These are phyloP conservation scores for Amphirosellinia nigrospora DNA, from an alignment of 495 filamentous ascomycete genomes.

Conservation along the genomic window DNA sequence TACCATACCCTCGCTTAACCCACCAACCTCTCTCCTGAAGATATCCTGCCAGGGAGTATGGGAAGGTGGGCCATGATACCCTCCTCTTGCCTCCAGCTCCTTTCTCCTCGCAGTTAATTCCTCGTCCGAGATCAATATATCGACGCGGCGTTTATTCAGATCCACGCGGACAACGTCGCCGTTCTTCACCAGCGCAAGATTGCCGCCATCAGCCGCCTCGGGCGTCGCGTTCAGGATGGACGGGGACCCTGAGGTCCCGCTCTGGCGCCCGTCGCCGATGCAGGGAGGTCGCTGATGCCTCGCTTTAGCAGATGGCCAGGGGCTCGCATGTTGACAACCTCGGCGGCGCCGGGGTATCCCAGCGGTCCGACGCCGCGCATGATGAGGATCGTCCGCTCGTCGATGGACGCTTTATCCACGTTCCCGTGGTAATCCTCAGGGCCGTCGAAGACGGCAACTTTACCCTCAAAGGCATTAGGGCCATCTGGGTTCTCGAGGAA, in stretches of 20 bases:
- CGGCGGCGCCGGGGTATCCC: conserved; percentile 61
- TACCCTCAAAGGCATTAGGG: conserved; percentile 58
- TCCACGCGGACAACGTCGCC: conserved; percentile 64
- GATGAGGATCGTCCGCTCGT: conserved; percentile 57
- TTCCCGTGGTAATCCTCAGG: conserved; percentile 58
- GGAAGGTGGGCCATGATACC: conserved; percentile 22
- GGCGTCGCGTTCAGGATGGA: conserved; percentile 64
- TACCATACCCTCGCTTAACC: conserved; percentile 61
- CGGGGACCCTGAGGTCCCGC: conserved; percentile 61
- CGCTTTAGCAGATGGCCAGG: conserved; percentile 53
- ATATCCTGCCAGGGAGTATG: conserved; percentile 31
- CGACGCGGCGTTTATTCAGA: conserved; percentile 57
- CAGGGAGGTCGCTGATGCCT: conserved; percentile 60
- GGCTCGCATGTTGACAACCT: conserved; percentile 65
- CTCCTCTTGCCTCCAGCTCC: conserved; percentile 16
- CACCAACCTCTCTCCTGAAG: conserved; percentile 42
- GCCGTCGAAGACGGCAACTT: conserved; percentile 60
- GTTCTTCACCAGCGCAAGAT: conserved; percentile 59
- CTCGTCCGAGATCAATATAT: conserved; percentile 55
- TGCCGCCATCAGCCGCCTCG: conserved; percentile 66
- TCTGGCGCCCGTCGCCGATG: conserved; percentile 62
- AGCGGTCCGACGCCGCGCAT: conserved; percentile 62
- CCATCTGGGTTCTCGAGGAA: conserved; percentile 58
- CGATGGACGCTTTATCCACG: conserved; percentile 55
- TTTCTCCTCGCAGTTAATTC: conserved; percentile 17